Evolutionary conservation across 257 asterid genomes (phyloP).

Genomic region (Linderniella brevidens): DNA sequence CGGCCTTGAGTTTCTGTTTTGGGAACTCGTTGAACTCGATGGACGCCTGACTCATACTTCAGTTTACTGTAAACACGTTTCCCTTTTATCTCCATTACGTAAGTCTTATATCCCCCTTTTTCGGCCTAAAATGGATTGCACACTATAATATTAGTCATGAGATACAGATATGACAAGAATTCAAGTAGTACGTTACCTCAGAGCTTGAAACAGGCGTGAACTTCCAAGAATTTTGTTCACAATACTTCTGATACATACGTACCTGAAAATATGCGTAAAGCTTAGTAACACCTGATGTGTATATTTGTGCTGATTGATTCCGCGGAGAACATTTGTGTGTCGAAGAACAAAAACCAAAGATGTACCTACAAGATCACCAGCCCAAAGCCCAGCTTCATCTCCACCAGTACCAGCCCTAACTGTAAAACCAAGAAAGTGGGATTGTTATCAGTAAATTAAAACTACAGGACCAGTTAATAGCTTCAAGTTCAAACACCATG

Average conservation of each 20-base stretch:
- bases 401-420: constrained; percentile 99
- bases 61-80: constrained; percentile 84
- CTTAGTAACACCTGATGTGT: constrained; percentile 9
- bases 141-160: neutral
- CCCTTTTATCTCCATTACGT: constrained; percentile 93
- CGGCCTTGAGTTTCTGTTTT: constrained; percentile 98
- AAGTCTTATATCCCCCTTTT: constrained; percentile 77
- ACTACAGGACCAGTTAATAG: neutral
- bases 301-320: constrained; percentile 7
- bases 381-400: constrained; percentile 99
- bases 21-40: constrained; percentile 99
- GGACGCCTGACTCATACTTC: constrained; percentile 97
- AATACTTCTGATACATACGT: constrained; percentile 70
- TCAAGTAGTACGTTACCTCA: constrained; percentile 37
- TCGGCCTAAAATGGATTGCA: constrained; percentile 36
- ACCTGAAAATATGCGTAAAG: constrained; percentile 31
- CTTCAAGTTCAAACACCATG: neutral
- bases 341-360: constrained; percentile 27
- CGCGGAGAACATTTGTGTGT: constrained; percentile 7
- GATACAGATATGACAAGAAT: neutral
- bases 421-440: constrained; percentile 21
- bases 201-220: constrained; percentile 55
- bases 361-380: constrained; percentile 99
- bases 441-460: neutral
- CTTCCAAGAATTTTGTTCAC: constrained; percentile 83